phyloP scores from a whole-genome alignment of 1,139 yeast genomes.

The Ogataea hybrid region DNA sequence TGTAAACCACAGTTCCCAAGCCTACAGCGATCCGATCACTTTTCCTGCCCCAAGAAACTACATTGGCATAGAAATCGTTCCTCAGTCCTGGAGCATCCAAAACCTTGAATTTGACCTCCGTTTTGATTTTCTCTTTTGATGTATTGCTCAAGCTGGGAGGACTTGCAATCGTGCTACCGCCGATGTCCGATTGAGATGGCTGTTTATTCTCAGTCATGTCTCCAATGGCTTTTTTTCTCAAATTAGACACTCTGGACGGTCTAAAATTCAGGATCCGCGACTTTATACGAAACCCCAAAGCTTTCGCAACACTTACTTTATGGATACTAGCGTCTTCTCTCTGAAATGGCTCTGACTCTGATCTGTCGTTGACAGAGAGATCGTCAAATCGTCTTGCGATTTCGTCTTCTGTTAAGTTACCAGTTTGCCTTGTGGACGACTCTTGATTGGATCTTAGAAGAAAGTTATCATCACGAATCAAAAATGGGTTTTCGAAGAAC shows the following conservation, averaged over 20 bases:
- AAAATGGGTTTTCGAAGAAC: constrained; percentile 15
- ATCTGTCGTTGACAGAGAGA: constrained; percentile 7
- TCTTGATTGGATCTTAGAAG: constrained; percentile 15
- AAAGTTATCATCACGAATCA: constrained; percentile 20
- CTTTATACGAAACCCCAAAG: constrained; percentile 42
- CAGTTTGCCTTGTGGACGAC: constrained; percentile 8
- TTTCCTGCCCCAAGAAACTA: constrained; percentile 68
- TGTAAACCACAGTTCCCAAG: constrained; percentile 53
- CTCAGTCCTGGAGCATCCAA: constrained; percentile 74
- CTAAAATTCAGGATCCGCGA: constrained; percentile 38
- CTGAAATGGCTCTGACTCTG: constrained; percentile 4
- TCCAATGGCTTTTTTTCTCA: constrained; percentile 10
- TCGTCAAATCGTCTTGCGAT: constrained; percentile 10
- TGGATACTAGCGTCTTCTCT: constrained; percentile 24
- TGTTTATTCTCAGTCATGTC: constrained; percentile 18
- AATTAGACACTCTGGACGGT: constrained; percentile 24
- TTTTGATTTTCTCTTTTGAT: constrained; percentile 21
- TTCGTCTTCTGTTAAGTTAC: constrained; percentile 10
- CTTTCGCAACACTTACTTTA: constrained; percentile 44
- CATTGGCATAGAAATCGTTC: constrained; percentile 78
- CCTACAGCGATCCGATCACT: constrained; percentile 67
- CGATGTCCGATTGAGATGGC: constrained; percentile 13
- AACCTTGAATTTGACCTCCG: constrained; percentile 45
- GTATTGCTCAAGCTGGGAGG: constrained; percentile 9
- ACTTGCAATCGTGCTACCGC: constrained; percentile 12